Evolutionary conservation across 2,329 filamentous ascomycete species (phyloP).

Genomic region (Aspergillus fischeri): DNA sequence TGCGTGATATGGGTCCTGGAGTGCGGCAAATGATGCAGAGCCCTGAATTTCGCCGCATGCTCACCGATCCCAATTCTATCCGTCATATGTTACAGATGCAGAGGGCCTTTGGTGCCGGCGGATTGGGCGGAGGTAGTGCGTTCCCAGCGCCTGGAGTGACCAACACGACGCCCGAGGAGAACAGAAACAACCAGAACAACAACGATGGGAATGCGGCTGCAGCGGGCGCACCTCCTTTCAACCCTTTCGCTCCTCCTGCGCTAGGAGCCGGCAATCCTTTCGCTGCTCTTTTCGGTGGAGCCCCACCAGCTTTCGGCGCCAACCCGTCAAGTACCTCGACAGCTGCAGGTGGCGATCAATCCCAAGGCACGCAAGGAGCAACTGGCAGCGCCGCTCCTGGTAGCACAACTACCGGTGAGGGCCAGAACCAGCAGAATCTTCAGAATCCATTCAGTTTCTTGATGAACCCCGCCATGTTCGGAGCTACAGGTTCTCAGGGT

Average conservation of each 20-base stretch:
- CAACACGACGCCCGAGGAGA: conserved; percentile 68
- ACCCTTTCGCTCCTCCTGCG: conserved; percentile 24
- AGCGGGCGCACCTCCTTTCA: conserved; percentile 33
- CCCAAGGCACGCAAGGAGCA: conserved; percentile 28
- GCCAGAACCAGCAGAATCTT: conserved; percentile 38
- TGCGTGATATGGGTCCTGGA: conserved; percentile 65
- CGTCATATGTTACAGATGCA: conserved; percentile 80
- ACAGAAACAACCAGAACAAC: conserved; percentile 33
- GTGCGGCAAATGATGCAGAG: conserved; percentile 83
- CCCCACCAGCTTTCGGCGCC: conserved; percentile 21
- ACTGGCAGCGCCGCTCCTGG: conserved; percentile 26
- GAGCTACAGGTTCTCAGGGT: conserved; percentile 24
- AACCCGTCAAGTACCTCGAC: conserved; percentile 30
- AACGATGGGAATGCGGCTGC: conserved; percentile 35
- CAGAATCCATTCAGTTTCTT: conserved; percentile 67
- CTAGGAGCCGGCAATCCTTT: conserved; percentile 53
- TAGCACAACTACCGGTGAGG: conserved; percentile 26
- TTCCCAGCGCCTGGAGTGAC: conserved; percentile 93
- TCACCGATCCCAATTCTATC: conserved; percentile 84
- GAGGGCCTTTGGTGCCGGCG: conserved; percentile 55
- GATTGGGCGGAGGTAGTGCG: conserved; percentile 46
- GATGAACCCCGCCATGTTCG: conserved; percentile 48
- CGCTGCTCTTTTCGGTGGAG: conserved; percentile 53
- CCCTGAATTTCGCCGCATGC: conserved; percentile 83
- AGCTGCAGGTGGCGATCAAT: conserved; percentile 23